Evolutionary conservation across 2,329 filamentous ascomycete species (phyloP).

Genomic region (Fusarium sp.): DNA sequence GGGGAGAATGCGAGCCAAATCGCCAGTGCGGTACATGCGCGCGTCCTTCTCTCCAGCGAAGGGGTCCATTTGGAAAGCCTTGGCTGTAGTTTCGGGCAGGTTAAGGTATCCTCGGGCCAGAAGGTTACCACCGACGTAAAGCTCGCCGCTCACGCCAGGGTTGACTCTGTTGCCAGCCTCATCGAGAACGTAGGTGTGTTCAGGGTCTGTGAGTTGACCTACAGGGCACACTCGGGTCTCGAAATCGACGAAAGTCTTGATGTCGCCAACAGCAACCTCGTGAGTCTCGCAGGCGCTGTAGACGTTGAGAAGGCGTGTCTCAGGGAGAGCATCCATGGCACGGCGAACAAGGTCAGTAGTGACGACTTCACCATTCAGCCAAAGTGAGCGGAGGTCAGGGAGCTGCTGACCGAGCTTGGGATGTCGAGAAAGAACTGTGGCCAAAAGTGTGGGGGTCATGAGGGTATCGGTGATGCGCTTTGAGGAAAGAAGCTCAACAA

Average conservation of each 20-base stretch:
- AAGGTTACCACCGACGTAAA: constrained; percentile 79
- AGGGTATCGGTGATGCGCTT: constrained; percentile 81
- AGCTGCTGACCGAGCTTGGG: constrained; percentile 71
- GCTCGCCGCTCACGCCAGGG: constrained; percentile 73
- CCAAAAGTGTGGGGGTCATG: constrained; percentile 84
- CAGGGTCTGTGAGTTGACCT: constrained; percentile 73
- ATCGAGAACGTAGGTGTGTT: constrained; percentile 78
- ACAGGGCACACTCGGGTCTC: constrained; percentile 77
- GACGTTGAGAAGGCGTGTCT: constrained; percentile 77
- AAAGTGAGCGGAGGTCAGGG: constrained; percentile 75
- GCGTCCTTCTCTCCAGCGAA: constrained; percentile 70
- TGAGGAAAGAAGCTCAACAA: constrained; percentile 75
- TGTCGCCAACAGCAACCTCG: constrained; percentile 81
- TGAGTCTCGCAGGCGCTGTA: constrained; percentile 88
- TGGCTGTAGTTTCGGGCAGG: constrained; percentile 79
- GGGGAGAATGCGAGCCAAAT: constrained; percentile 73
- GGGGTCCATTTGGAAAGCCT: constrained; percentile 74
- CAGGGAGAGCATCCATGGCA: constrained; percentile 74
- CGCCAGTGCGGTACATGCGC: constrained; percentile 80
- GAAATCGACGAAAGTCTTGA: constrained; percentile 72
- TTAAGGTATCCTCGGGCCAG: constrained; percentile 83
- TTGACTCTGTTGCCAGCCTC: constrained; percentile 73
- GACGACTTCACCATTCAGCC: constrained; percentile 87
- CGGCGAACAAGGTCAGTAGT: constrained; percentile 79
- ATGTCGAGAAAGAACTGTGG: constrained; percentile 77